Evolutionary conservation across 257 asterid genomes (phyloP).

Genomic region (Solanum ahanhuiri): DNA sequence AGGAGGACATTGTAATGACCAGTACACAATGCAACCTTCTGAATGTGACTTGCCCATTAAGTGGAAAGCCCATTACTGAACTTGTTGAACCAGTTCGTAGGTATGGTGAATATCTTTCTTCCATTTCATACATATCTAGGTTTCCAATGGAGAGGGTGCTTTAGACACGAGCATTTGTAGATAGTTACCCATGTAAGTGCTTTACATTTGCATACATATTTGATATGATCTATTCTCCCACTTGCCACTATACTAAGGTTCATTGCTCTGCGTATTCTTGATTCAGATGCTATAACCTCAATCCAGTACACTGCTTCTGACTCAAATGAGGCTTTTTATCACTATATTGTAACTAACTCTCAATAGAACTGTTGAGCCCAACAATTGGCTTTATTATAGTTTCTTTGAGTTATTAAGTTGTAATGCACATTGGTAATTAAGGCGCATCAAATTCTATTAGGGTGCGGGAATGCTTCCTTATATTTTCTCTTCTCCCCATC

Average conservation of each 20-base stretch:
- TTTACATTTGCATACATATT: neutral
- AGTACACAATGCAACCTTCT: slow-evolving; percentile 58
- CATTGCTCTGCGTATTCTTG: neutral
- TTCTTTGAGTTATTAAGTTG: neutral
- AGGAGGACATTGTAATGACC: slow-evolving; percentile 89
- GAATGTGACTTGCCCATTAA: slow-evolving; percentile 64
- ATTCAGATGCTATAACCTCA: neutral
- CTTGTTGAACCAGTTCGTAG: slow-evolving; percentile 76
- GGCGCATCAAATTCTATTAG: neutral
- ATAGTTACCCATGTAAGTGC: neutral
- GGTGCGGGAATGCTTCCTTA: neutral
- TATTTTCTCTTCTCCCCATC: neutral
- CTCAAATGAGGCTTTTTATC: neutral
- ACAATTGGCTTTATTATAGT: neutral
- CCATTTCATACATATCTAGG: neutral
- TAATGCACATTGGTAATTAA: neutral
- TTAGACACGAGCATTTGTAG: neutral
- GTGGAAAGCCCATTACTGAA: slow-evolving; percentile 77
- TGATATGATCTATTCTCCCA: neutral
- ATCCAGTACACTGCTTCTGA: neutral
- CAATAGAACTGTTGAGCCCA: neutral
- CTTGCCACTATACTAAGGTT: neutral
- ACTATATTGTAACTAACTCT: neutral
- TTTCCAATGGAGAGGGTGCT: neutral
- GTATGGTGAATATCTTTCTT: slow-evolving; percentile 15